Conservation (phyloP, 208 protist genomes). For the Angomonas desouzai region DNA sequence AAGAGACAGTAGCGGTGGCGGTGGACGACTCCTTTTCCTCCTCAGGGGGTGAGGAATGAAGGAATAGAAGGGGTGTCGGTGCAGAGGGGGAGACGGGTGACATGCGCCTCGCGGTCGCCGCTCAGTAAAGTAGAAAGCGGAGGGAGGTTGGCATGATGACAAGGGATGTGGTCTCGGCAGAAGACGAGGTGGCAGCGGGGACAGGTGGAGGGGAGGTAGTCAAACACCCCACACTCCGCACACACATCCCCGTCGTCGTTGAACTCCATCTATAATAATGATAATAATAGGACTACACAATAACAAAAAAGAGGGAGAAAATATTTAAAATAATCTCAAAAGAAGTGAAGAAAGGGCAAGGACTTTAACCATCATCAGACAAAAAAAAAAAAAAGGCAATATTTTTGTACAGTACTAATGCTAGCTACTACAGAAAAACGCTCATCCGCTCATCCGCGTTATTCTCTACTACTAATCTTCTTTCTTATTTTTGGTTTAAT, state of each 20-base stretch:
- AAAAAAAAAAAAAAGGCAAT: not conserved
- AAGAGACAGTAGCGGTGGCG: constrained; percentile 1
- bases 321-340: not conserved
- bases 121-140: not conserved
- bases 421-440: not conserved
- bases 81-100: not conserved
- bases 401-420: not conserved
- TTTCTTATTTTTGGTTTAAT: constrained; percentile 31
- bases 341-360: too few species aligned
- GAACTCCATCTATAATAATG: constrained; percentile 32
- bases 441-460: not conserved
- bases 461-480: not conserved
- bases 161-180: constrained; percentile 47
- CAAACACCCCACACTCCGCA: constrained; percentile 62
- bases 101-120: not conserved
- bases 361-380: constrained; percentile 2
- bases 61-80: constrained; percentile 5
- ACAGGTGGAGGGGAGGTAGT: constrained; percentile 63
- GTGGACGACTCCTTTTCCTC: not conserved
- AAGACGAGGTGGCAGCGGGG: constrained; percentile 42
- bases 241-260: constrained; percentile 48
- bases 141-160: constrained; percentile 28
- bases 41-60: not conserved
- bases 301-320: constrained; percentile 1
- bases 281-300: not conserved